phyloP scores from a whole-genome alignment of 768 basidiomycete species.

The Suillus tomentosus region DNA sequence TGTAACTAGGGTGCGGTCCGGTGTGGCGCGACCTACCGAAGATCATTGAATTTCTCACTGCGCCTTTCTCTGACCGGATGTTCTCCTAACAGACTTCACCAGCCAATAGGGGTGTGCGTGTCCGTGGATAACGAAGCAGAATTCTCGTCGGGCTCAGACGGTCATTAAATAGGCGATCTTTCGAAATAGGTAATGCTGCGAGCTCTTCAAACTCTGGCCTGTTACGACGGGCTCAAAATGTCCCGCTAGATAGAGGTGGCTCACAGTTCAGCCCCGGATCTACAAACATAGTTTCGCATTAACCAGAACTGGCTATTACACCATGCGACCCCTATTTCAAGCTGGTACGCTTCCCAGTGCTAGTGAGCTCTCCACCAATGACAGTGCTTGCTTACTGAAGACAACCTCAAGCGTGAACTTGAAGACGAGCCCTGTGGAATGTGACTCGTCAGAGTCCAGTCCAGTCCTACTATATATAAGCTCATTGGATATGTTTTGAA shows the following conservation, averaged over 20 bases:
- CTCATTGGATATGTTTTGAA: background rate
- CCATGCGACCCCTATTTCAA: background rate
- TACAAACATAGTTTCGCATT: conserved; percentile 1
- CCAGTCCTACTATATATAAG: background rate
- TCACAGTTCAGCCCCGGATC: conserved; percentile 4
- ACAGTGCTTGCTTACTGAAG: background rate
- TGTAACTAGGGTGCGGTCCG: background rate
- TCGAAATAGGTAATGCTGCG: background rate
- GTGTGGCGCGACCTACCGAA: background rate
- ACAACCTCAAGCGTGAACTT: background rate
- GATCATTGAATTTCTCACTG: background rate
- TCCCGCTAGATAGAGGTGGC: conserved; percentile 5
- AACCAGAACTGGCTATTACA: background rate
- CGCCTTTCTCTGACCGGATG: background rate
- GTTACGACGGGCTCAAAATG: background rate
- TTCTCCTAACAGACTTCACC: background rate
- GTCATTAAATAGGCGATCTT: background rate
- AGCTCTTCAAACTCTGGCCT: background rate
- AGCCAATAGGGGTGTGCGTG: background rate
- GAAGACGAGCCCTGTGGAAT: background rate
- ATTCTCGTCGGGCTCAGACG: background rate
- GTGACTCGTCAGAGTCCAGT: background rate
- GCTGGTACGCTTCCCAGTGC: background rate
- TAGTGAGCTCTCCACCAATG: conserved; percentile 1
- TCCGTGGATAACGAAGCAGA: background rate